Conservation (phyloP, 2,329 filamentous ascomycete genomes). For the Phaeosphaeriaceae sp. region DNA sequence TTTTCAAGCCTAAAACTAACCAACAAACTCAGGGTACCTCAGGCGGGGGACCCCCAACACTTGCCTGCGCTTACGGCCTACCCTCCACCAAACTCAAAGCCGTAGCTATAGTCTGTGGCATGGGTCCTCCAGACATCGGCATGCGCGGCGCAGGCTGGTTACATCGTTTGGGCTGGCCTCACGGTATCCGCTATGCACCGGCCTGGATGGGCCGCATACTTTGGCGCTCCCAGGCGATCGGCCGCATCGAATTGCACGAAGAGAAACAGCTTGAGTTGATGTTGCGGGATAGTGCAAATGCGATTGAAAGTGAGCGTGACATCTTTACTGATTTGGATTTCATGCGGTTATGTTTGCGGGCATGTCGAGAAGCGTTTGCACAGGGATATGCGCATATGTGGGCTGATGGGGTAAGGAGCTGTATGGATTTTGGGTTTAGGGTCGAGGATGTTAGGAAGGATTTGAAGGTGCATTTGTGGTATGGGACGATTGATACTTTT, state of each 20-base stretch:
- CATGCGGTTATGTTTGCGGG: slow-evolving; percentile 25
- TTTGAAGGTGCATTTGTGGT: slow-evolving; percentile 47
- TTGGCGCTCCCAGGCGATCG: slow-evolving; percentile 24
- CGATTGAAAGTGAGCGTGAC: slow-evolving; percentile 27
- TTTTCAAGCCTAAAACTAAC: too few species aligned
- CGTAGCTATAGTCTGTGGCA: slow-evolving; percentile 35
- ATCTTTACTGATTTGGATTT: slow-evolving; percentile 30
- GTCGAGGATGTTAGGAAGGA: slow-evolving; percentile 46
- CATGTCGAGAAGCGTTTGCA: slow-evolving; percentile 29
- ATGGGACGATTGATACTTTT: slow-evolving; percentile 41
- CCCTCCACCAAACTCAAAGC: slow-evolving; percentile 29
- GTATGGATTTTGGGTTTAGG: slow-evolving; percentile 40
- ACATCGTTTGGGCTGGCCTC: slow-evolving; percentile 38
- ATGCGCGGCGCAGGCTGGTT: slow-evolving; percentile 33
- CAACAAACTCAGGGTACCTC: slow-evolving; percentile 31
- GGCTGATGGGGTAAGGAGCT: slow-evolving; percentile 40
- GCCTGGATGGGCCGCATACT: slow-evolving; percentile 29
- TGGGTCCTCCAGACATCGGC: slow-evolving; percentile 47
- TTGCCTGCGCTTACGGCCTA: slow-evolving; percentile 34
- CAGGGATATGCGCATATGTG: slow-evolving; percentile 40
- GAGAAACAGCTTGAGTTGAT: slow-evolving; percentile 27
- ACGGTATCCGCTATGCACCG: slow-evolving; percentile 36
- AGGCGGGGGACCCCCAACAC: slow-evolving; percentile 42
- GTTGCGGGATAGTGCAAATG: neutral
- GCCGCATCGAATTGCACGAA: slow-evolving; percentile 42